Evolutionary conservation across 768 basidiomycete genomes (phyloP), one percentile per base, ranked within the genome.

Genomic region (Leccinum disarticulatum): DNA sequence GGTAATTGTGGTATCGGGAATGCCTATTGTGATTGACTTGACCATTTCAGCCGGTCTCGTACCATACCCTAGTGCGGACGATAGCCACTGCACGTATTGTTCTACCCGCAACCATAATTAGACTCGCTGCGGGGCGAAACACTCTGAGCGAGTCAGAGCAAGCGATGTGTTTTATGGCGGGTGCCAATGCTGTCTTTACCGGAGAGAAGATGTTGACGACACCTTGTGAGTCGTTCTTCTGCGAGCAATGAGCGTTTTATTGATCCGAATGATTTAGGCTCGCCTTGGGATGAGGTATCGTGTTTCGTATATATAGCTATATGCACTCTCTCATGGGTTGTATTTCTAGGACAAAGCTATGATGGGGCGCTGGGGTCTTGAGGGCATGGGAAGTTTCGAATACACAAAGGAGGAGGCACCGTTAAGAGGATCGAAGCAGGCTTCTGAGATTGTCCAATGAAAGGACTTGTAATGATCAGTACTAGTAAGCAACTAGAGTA

Each of bases 171-270:
- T 98, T 98, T 77, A 90, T 98, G 91, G 95, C 96, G 1, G 96
- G 96, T 25, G 96, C 95, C 22, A 98, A 98, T 70, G 96, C 96
- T 22, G 88, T 98, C 61, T 98, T 98, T 73, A 98, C 96, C n/a
- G 96, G 95, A 47, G 96, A 98, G 71, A 82, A 88, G 66, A 98
- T 98, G 96, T 74, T 98, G 64, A 98, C 96, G 13, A 98, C 96
- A 14, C 94, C 95, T 50, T 97, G 95, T 90, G 68, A 77, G 91
- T 80, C 33, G 57, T 31, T 58, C 36, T 13, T 55, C 5, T 56
- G 15, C 58, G 53, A 28, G 17, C 15, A 14, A 46, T 48, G 52
- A 47, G 14, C n/a, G 9, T 58, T 22, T 50, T 11, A 52, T 63
- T 14, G 68, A 56, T 43, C 50, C 41, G 33, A 46, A 41, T 59